phyloP scores from a whole-genome alignment of 805 yeast species.

The Blastobotrys robertii region DNA sequence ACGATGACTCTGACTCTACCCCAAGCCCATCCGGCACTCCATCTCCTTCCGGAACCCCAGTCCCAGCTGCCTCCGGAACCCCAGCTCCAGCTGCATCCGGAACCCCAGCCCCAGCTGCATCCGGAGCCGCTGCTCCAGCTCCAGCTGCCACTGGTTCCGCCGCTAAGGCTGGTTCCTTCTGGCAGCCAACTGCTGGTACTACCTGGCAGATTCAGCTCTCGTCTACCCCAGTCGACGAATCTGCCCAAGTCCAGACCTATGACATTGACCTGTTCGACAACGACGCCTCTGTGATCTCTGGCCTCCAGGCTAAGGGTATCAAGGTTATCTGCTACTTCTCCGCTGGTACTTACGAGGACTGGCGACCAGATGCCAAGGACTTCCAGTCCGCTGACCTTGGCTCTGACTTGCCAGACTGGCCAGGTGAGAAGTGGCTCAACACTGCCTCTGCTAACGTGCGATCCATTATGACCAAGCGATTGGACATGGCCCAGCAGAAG shows the following conservation, averaged over 20 bases:
- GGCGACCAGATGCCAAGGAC: slow-evolving; percentile 21
- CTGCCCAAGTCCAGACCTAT: slow-evolving; percentile 15
- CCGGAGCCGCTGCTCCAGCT: too few species aligned
- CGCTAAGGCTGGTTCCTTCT: not conserved
- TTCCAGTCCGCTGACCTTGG: slow-evolving; percentile 22
- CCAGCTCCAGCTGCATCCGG: too few species aligned
- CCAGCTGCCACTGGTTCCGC: too few species aligned
- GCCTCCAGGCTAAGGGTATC: slow-evolving; percentile 17
- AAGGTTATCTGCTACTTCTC: slow-evolving; percentile 27
- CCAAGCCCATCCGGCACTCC: too few species aligned
- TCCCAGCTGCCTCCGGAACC: too few species aligned
- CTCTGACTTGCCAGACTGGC: slow-evolving; percentile 22
- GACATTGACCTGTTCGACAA: slow-evolving; percentile 24
- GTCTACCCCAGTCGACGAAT: slow-evolving; percentile 8
- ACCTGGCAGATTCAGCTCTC: slow-evolving; percentile 23
- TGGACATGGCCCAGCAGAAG: slow-evolving; percentile 19
- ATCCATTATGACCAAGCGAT: slow-evolving; percentile 18
- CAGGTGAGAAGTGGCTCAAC: slow-evolving; percentile 26
- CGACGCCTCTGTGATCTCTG: slow-evolving; percentile 8
- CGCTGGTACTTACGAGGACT: slow-evolving; percentile 27
- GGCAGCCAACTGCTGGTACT: slow-evolving; percentile 6
- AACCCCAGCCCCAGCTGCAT: too few species aligned
- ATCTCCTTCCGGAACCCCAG: too few species aligned
- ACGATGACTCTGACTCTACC: too few species aligned
- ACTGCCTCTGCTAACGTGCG: slow-evolving; percentile 17